Evolutionary conservation across 1,139 yeast species (phyloP), one percentile per base, ranked within the genome.

Genomic region (Lodderomyces parapsilosis): DNA sequence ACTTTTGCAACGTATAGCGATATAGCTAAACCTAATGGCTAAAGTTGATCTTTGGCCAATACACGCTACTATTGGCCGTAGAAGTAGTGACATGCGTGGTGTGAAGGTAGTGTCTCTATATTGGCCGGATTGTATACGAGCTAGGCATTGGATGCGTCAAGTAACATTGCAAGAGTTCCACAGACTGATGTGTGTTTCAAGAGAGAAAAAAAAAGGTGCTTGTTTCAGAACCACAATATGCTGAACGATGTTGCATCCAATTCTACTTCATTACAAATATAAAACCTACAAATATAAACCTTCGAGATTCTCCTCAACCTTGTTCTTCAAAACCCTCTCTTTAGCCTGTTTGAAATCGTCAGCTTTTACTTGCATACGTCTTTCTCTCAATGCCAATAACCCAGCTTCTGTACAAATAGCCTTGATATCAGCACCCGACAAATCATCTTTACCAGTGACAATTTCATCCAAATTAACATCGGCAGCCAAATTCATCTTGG

Each of bases 391-490:
- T 5, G 99, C 99, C 57, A 93, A 76, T 59, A 94, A 74, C 45
- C 99, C 99, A 1, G 98, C 98, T 65, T 93, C 98, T 1, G 99
- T 91, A 66, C 98, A 91, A 69, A 94, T 87, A 24, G 99, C 99
- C 71, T 93, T 93, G 58, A 93, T 93, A 65, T 94, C 99, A 9
- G 99, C 99, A 45, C 99, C 99, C 14, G 96, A 87, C 50, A 93
- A 74, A 53, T 93, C 99, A 62, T 93, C 99, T 71, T 93, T 94
- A 13, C 95, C 78, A 25, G 89, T 84, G 28, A 93, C 96, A 55
- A 94, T 77, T 56, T 85, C 95, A 51, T 93, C 99, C 50, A 91
- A 76, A 53, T 88, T 86, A 36, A 93, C 96, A 58, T 91, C 99
- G 13, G 77, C 81, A 17, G 91, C 81, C 54, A 94, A 74, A 56